phyloP scores from a whole-genome alignment of 257 asterid species.

The Solanum okadae region DNA sequence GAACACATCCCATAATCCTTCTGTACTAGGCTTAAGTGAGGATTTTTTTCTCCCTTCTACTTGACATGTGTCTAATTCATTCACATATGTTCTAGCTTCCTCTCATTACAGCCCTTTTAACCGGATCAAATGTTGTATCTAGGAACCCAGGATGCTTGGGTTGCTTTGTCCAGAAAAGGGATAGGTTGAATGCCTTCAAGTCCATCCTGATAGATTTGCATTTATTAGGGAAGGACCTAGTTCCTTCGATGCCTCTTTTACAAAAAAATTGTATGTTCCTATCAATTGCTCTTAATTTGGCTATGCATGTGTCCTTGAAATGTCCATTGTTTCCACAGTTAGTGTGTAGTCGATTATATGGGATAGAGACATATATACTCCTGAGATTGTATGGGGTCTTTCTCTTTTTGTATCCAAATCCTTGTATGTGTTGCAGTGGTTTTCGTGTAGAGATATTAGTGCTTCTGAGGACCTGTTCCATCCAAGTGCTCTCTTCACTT shows the following conservation, averaged over 20 bases:
- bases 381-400: not conserved
- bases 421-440: not conserved
- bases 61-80: not conserved
- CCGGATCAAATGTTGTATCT: not conserved
- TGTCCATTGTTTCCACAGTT: not conserved
- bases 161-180: not conserved
- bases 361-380: not conserved
- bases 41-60: not conserved
- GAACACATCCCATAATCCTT: not conserved
- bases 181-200: not conserved
- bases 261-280: not conserved
- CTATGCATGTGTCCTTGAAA: not conserved
- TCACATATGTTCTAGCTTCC: not conserved
- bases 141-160: not conserved
- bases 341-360: not conserved
- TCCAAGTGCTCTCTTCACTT: not conserved
- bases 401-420: not conserved
- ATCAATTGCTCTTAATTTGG: not conserved
- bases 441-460: not conserved
- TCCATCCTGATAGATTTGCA: not conserved
- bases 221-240: too few relatives aligned
- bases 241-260: not conserved
- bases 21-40: not conserved
- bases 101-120: not conserved
- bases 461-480: not conserved